Base-by-base conservation (phyloP, 345 rosid species). In the Gossypium longicalyx region DNA sequence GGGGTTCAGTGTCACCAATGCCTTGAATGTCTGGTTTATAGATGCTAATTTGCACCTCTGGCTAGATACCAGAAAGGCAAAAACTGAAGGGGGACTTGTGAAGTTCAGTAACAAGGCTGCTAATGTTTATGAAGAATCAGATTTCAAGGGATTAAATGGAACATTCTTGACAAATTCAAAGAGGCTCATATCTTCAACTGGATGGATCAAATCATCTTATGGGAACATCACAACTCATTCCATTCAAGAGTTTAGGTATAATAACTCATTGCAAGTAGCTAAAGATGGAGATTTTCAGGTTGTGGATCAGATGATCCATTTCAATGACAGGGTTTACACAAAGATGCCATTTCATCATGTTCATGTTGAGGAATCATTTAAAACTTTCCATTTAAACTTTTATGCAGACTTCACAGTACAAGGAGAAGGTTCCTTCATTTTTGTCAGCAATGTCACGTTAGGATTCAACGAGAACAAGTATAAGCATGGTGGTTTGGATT, bases 1-100 rank as follows among this genome's bases (percentile, higher is more conserved):
- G 1, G 89, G 86, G 34, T 90, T 94, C 79, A 84, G 88, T 25
- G 94, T 94, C 62, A 90, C 94, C 0, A 90, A 90, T 73, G 92
- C 96, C 20, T 80, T 91, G 84, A 85, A 91, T 72, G 91, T 90
- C 65, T 94, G 98, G 97, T 87, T 77, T 43, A 69, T 94, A 0
- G 93, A 94, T 77, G 98, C 94, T 13, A 93, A 93, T 81, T 77
- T 93, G 90, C 98, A 93, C 74, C 91, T 93, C 61, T 93, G 98
- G 96, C 76, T 91, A 85, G 87, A 84, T 73, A 62, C 16, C 7
- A 82, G 70, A 76, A 84, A 81, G 80, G 57, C 57, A 7, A 83
- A 62, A 57, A 91, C 89, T 0, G 68, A 84, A 78, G 97, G 89
- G 79, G 67, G 78, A 83, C 86, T 94, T 59, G 58, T 86, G 78